A percentile compares a stretch with the other conserved stretches of the same genome.
phyloP scores from a whole-genome alignment of 495 filamentous ascomycete genomes.

The Neurospora terricola region DNA sequence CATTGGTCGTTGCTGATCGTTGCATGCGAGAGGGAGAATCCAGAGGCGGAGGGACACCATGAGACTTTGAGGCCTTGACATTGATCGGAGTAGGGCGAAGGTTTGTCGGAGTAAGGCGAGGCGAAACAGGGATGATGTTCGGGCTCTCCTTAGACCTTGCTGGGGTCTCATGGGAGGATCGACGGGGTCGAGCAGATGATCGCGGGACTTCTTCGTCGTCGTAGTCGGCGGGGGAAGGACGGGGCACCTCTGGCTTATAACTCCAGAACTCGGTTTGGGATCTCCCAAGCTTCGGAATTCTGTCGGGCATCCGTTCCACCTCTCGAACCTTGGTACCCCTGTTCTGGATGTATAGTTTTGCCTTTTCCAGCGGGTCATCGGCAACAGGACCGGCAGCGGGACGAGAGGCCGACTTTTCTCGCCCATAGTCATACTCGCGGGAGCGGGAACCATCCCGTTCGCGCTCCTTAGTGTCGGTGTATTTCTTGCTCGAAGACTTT shows the following conservation, averaged over 20 bases:
- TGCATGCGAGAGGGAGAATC: conserved; percentile 22
- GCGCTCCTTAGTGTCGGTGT: conserved; percentile 20
- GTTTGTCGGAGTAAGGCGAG: conserved; percentile 7
- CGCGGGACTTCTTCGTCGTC: conserved; percentile 15
- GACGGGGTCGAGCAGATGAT: conserved; percentile 24
- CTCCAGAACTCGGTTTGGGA: conserved; percentile 8
- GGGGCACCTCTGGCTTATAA: conserved; percentile 22
- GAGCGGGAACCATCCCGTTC: conserved; percentile 20
- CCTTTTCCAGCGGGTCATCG: not conserved
- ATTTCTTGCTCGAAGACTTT: conserved; percentile 30
- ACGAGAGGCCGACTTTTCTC: conserved; percentile 22
- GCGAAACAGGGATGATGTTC: conserved; percentile 16
- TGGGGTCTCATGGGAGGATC: conserved; percentile 30
- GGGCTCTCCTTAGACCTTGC: conserved; percentile 24
- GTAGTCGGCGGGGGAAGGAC: conserved; percentile 25
- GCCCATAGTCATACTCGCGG: conserved; percentile 16
- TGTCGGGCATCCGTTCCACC: not conserved
- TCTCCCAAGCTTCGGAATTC: not conserved
- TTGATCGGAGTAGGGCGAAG: conserved; percentile 20
- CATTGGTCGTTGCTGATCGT: conserved; percentile 17
- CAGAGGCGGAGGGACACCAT: not conserved
- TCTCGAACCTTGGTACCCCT: not conserved
- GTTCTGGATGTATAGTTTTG: not conserved
- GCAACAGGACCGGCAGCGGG: not conserved
- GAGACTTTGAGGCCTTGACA: conserved; percentile 19